Evolutionary conservation across 805 yeast genomes (phyloP), one percentile per base, ranked within the genome.

Genomic region (Saccharomycopsis capsularis): DNA sequence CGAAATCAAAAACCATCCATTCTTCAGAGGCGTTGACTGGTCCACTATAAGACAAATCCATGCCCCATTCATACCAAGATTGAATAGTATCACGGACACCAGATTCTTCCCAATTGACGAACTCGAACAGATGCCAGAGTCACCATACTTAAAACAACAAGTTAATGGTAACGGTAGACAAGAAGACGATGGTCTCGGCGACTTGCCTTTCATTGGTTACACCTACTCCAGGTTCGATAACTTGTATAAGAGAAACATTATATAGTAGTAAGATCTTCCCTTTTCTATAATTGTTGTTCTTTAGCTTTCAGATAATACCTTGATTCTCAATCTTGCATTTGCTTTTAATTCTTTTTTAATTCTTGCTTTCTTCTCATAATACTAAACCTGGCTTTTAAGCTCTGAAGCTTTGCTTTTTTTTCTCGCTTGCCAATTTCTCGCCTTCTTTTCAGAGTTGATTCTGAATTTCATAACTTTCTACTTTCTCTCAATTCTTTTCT

Each of bases 11-110:
- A 67, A 61, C 47, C 77, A 72, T 57, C 75, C 77, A 15, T 72
- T 72, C 50, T 72, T 72, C 63, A 60, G 75, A 35, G 77, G 77
- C 2, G 77, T 72, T 32, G 77, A 72, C 58, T 72, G 77, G 77
- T 71, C 69, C 22, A 68, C 71, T 3, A 71, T 72, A 27, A 57
- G 76, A 39, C 64, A 66, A 44, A 75, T 72, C 24, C 74, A 68
- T 55, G 76, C 77, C 4, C 77, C 77, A 19, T 72, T 72, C 50
- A 69, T 72, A 40, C 76, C 77, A 0, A 69, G 70, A 53, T 66
- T 72, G 55, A 60, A 74, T 19, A 67, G 73, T 7, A 70, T 71
- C 45, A 72, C 76, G 7, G 77, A 72, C 53, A 72, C 77, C 0
- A 55, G 76, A 48, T 71, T 71, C 60, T 72, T 72, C 71, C 76